phyloP scores from a whole-genome alignment of 2,329 filamentous ascomycete species.

The Penicillium hordei region DNA sequence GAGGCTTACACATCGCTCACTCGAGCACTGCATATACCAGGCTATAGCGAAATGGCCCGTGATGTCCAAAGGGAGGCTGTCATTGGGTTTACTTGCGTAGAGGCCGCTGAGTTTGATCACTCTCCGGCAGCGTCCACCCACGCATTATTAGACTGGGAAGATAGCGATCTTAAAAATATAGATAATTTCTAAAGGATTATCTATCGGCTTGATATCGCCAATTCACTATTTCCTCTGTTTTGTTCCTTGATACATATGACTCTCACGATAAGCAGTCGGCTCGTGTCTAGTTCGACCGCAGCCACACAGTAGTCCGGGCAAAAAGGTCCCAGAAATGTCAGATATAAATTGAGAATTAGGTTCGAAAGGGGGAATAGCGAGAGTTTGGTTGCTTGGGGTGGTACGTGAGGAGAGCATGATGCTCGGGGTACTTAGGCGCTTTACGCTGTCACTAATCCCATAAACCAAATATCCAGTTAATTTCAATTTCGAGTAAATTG shows the following conservation, averaged over 20 bases:
- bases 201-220: not conserved
- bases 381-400: not conserved
- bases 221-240: not conserved
- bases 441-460: not conserved
- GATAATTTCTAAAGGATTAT: not conserved
- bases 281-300: not conserved
- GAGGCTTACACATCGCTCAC: constrained; percentile 21
- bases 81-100: constrained; percentile 5
- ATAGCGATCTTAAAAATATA: not conserved
- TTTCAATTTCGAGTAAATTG: not conserved
- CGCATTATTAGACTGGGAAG: constrained; percentile 2
- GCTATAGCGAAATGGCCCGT: constrained; percentile 19
- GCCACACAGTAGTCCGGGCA: not conserved
- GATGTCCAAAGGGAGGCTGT: constrained; percentile 16
- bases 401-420: too few relatives aligned
- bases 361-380: not conserved
- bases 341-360: not conserved
- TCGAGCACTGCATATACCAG: constrained; percentile 14
- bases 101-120: not conserved
- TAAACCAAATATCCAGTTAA: not conserved
- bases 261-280: not conserved
- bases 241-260: not conserved
- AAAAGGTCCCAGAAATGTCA: not conserved
- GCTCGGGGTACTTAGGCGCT: not conserved
- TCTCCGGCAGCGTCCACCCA: constrained; percentile 7